Evolutionary conservation across 345 rosid genomes (phyloP), one percentile per base, ranked within the genome.

Genomic region (Adansonia digitata): DNA sequence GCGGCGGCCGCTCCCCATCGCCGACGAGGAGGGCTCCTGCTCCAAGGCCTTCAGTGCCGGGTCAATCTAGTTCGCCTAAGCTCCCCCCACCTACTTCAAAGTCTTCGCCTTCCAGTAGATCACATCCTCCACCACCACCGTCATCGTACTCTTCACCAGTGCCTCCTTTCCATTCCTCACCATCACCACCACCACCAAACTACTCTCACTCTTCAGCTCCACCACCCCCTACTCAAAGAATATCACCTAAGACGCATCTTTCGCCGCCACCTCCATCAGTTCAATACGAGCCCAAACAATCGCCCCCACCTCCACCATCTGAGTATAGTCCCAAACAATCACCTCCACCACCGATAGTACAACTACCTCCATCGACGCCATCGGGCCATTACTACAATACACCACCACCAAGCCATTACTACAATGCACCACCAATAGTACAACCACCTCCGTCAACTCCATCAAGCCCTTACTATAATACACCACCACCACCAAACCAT

Each of bases 91-190:
- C 90, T 20, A 61, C 82, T 2, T 86, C 83, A 29, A 76, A 75
- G 74, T 84, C 85, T 61, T 85, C 89, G 0, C 84, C 93, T 56
- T 78, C 86, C 14, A 51, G 67, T 17, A 83, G 82, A 81, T 76
- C 85, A 51, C 86, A 79, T 56, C 87, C 83, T 3, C 81, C 88
- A 9, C 84, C 77, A 7, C 76, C 81, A 37, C 82, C 85, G 61
- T 77, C 63, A 11, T 71, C 77, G 1, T 7, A 61, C 35, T 73
- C 84, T 11, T 81, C 77, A 18, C 80, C 77, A 31, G 76, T 75
- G 40, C 78, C 87, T 20, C 64, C 88, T 20, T 77, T 59, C 2
- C 81, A 81, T 70, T 65, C 82, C 43, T 77, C 87, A 0, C 78
- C 89, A 5, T 37, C 76, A 0, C 75, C 75, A 3, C 43, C 83